These are phyloP conservation scores for Didymella arachidicola DNA, from an alignment of 2,329 filamentous ascomycete genomes.

Conservation along the genomic window DNA sequence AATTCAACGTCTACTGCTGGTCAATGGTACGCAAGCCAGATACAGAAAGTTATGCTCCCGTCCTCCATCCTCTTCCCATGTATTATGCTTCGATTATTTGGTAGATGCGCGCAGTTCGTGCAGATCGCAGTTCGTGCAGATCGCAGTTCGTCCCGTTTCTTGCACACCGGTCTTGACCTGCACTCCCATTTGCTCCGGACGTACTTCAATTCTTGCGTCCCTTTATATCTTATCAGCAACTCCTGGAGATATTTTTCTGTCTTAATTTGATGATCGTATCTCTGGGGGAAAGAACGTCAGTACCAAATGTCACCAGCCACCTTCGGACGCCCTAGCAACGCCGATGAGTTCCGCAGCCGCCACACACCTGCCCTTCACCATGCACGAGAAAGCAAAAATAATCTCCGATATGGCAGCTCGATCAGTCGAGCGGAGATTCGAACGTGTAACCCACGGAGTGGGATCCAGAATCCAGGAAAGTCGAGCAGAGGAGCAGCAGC, in stretches of 20 bases:
- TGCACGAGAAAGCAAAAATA: not conserved
- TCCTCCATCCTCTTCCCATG: not conserved
- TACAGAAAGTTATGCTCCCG: not conserved
- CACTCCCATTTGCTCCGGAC: too few relatives aligned
- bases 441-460: not conserved
- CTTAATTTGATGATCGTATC: too few relatives aligned
- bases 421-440: not conserved
- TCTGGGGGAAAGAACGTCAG: not conserved
- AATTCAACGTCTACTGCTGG: not conserved
- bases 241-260: too few relatives aligned
- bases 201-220: too few relatives aligned
- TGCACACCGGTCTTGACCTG: too few relatives aligned
- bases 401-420: not conserved
- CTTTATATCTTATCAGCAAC: too few relatives aligned
- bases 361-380: not conserved
- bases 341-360: not conserved
- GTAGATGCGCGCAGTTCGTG: too few relatives aligned
- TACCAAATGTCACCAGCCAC: not conserved
- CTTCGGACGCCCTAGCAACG: not conserved
- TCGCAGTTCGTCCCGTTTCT: too few relatives aligned
- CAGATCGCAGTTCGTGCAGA: too few relatives aligned
- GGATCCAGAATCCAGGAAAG: not conserved
- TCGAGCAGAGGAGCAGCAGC: not conserved
- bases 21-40: not conserved
- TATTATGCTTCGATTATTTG: not conserved